Evolutionary conservation across 1,284 basidiomycete genomes (phyloP), one percentile per base, ranked within the genome.

Genomic region (Rhodotorula mucilaginosa): DNA sequence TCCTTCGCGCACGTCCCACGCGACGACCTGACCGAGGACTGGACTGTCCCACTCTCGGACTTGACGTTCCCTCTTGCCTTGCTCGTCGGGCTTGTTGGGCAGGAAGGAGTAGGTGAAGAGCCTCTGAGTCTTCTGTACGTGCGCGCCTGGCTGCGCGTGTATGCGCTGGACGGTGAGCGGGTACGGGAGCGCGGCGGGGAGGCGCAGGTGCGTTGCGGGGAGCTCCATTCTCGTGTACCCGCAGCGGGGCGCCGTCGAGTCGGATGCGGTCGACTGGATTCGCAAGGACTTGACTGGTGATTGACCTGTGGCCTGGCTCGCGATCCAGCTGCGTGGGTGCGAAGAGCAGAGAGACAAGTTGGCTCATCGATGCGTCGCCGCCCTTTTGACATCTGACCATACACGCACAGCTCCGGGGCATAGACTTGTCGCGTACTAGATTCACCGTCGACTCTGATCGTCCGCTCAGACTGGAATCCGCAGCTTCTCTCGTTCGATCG

Each of bases 11-110:
- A 91, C 68, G 21, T 84, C 84, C 91, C 91, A 93, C 26, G 82
- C 79, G 61, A 86, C 83, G 58, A 93, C 78, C 15, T 85, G 84
- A 65, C 93, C 93, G 74, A 92, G 89, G 47, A 95, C 84, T 34
- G 90, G 85, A 61, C 87, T 88, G 80, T 96, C 93, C 91, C 92
- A 97, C 61, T 89, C 90, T 70, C 91, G 90, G 78, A 91, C 90
- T 74, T 90, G 87, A 69, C 88, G 86, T 80, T 91, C 88, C 80
- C 74, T 83, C 79, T 71, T 84, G 21, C 68, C 66, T 5, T 74
- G 65, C 7, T 56, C 31, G 59, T 72, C 64, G 1, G 61, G 54
- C 12, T 61, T 44, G 21, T 23, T 31, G 13, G 67, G 61, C 3
- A 68, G 8, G 56, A 69, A 76, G 44, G 74, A 72, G 64, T 77